Base-by-base conservation (phyloP, 441 rosid genomes). In the Daphne laureola region DNA sequence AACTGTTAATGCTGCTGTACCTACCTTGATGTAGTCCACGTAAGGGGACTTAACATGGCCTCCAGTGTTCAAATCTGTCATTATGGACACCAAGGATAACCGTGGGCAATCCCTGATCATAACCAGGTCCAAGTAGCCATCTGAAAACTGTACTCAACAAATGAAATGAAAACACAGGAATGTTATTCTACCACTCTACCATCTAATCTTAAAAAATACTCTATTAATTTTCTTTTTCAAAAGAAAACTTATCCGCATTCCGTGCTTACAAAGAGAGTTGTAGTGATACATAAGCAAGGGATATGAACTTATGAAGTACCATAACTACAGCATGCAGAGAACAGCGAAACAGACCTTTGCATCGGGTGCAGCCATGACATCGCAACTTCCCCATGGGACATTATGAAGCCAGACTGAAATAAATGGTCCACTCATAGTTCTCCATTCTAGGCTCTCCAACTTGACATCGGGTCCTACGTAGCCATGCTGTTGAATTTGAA, bases 391-490 rank as follows among this genome's bases (percentile, higher is more conserved):
- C 98, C 98, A 92, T 17, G 96, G 90, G 47, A 88, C 98, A 67
- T 91, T 92, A 62, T 92, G 98, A 68, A 88, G 91, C 98, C 98
- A 92, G 57, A 92, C 66, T 41, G 94, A 81, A 69, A 92, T 65
- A 79, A 92, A 92, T n/a, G 96, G 98, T 48, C 98, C 96, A 43
- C 61, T 70, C 35, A 88, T 79, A 59, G 74, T 78, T 68, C 95
- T 84, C 98, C 98, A 91, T 12, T 72, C 72, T 46, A 65, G 64
- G 53, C 74, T 70, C 62, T 61, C 67, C n/a, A 76, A 57, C 46
- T 76, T 65, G 60, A 70, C 57, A 50, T 78, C 77, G 21, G 95
- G 79, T 55, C 95, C 93, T 55, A 55, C 77, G 68, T 88, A 88
- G 44, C 84, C 74, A 2, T 57, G 53, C n/a, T 58, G 51, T 42